These are phyloP conservation scores for Fusarium lateritium DNA, from an alignment of 2,329 filamentous ascomycete species.

Conservation along the genomic window DNA sequence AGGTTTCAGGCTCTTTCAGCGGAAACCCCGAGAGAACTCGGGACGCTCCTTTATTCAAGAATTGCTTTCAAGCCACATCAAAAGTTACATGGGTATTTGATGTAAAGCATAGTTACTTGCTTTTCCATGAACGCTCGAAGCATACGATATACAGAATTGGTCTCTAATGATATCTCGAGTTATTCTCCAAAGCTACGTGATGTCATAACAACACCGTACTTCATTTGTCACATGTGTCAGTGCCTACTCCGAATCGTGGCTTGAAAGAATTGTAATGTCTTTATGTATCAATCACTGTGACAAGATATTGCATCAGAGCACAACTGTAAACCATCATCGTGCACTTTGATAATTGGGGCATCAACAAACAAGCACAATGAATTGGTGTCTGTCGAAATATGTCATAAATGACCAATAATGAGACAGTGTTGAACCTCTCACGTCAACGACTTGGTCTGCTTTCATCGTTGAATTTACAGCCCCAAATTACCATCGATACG, in stretches of 20 bases:
- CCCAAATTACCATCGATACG: conserved; percentile 15
- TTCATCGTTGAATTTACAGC: background rate
- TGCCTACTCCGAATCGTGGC: background rate
- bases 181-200: too few species aligned
- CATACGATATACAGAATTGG: too few species aligned
- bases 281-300: background rate
- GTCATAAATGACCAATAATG: background rate
- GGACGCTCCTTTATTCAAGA: conserved; percentile 1
- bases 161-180: too few species aligned
- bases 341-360: background rate
- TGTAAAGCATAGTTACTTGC: background rate
- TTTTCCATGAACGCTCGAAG: too few species aligned
- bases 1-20: conserved; percentile 18
- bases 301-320: conserved; percentile 6
- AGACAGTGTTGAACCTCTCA: background rate
- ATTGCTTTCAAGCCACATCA: conserved; percentile 10
- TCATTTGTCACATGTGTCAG: background rate
- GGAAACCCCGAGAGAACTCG: conserved; percentile 10
- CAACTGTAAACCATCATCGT: background rate
- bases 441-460: conserved; percentile 1
- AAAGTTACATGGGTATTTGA: conserved; percentile 1
- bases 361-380: background rate
- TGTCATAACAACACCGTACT: too few species aligned
- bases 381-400: background rate
- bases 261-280: background rate